These are phyloP conservation scores for Powellomyces hirtus DNA, from an alignment of 192 early-diverging fungal species.

Conservation along the genomic window DNA sequence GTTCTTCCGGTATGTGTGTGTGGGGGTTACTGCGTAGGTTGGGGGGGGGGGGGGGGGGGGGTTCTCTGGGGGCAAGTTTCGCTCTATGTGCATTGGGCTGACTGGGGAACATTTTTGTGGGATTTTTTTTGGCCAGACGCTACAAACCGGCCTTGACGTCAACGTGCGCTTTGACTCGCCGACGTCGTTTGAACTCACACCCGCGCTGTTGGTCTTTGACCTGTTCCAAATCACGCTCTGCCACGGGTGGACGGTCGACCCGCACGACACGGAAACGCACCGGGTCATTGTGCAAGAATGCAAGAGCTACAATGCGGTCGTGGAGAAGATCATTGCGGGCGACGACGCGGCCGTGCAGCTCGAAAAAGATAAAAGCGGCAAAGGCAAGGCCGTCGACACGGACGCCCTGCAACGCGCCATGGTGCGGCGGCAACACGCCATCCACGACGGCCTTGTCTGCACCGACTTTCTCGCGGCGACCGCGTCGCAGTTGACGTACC, in stretches of 20 bases:
- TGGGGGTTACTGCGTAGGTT: not conserved
- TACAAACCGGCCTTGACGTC: constrained; percentile 70
- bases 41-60: not conserved
- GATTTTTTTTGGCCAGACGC: constrained; percentile 49
- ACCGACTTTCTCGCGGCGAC: constrained; percentile 71
- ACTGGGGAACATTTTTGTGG: constrained; percentile 57
- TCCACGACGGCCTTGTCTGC: constrained; percentile 52
- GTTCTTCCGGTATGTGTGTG: constrained; percentile 13
- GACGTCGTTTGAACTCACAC: constrained; percentile 72
- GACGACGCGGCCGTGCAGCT: constrained; percentile 38
- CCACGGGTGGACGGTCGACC: constrained; percentile 88
- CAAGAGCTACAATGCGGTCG: constrained; percentile 75
- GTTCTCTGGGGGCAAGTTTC: not conserved
- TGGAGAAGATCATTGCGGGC: constrained; percentile 71
- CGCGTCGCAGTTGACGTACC: constrained; percentile 80
- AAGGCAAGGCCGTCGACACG: not conserved
- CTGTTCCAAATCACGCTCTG: constrained; percentile 76
- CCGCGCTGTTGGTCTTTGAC: constrained; percentile 68
- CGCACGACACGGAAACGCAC: constrained; percentile 57
- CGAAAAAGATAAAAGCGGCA: not conserved
- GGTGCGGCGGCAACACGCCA: not conserved
- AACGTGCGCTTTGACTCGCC: constrained; percentile 80
- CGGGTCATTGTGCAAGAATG: constrained; percentile 50
- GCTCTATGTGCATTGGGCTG: not conserved
- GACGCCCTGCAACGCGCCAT: not conserved